These are phyloP conservation scores for Gastrolobium bilobum DNA, from an alignment of 306 rosid genomes.

Conservation along the genomic window DNA sequence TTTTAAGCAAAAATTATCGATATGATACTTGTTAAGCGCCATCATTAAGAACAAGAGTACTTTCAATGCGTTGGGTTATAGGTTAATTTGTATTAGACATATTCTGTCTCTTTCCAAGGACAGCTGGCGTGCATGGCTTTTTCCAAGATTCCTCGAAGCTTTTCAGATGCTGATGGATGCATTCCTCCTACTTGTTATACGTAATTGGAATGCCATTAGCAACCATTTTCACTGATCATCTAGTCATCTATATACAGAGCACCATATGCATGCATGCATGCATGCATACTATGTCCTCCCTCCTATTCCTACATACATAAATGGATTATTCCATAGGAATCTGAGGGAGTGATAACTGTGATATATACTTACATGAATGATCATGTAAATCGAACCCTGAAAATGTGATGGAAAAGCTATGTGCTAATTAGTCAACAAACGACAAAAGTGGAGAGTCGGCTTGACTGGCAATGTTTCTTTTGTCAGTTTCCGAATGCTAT, in stretches of 20 bases:
- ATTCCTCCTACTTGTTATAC: not conserved
- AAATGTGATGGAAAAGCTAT: conserved; percentile 25
- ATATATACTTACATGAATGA: not conserved
- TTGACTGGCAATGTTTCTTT: conserved; percentile 33
- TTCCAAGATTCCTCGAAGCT: conserved; percentile 3
- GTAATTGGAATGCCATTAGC: not conserved
- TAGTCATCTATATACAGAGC: no score
- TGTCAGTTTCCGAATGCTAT: conserved; percentile 21
- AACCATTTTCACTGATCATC: not conserved
- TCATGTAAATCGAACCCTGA: not conserved
- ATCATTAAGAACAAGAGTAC: not conserved
- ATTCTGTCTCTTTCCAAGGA: conserved; percentile 29
- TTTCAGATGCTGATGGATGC: not conserved
- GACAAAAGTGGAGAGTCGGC: conserved; percentile 33
- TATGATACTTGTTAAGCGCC: not conserved
- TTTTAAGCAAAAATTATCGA: not conserved
- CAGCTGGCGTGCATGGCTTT: not conserved
- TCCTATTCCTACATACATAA: not conserved
- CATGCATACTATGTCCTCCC: not conserved
- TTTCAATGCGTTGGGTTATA: conserved; percentile 15
- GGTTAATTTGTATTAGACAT: conserved; percentile 4
- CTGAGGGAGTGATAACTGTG: not conserved
- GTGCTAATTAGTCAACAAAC: conserved; percentile 43
- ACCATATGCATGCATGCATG: not conserved
- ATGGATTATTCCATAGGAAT: not conserved